Evolutionary conservation across 2,329 filamentous ascomycete genomes (phyloP), one percentile per base, ranked within the genome.

Genomic region (Myriosclerotinia curreyana): DNA sequence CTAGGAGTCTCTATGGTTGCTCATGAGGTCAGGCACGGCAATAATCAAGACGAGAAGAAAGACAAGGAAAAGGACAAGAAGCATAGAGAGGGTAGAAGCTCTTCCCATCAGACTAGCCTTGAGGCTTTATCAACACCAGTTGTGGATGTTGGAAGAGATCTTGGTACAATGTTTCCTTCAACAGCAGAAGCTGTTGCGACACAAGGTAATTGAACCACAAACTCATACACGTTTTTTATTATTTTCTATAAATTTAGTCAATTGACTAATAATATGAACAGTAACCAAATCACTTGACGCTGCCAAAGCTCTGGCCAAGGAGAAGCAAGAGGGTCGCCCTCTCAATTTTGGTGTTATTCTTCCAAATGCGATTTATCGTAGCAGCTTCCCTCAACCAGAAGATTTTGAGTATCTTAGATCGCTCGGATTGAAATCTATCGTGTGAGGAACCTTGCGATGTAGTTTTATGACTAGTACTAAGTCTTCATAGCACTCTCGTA

Each of bases 271-370:
- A 42, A 71, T 17, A 42, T n/a, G 22, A 12, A 48, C 17, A 71
- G 69, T 67, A 12, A 49, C 63, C 25, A 68, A 66, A 38, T 61
- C 52, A 25, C 38, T 66, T 31, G 49, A 68, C 51, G 59, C 58
- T 59, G 65, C 65, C 9, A 68, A 68, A 61, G 36, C 54, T n/a
- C 55, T 51, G 42, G 40, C 31, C 38, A 68, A 69, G 38, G 63
- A 58, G 44, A 69, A 67, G 50, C 53, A 62, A 40, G 64, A 68
- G 51, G 66, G 67, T n/a, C 66, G 56, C 4, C 90, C 90, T 1
- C 71, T 78, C 68, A 96, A 96, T 74, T 96, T 94, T 76, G 91
- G 89, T 22, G 78, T 86, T 36, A 88, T 96, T 25, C 78, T 88
- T 25, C 83, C 86, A 8, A 87, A 88, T 11, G 81, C 56, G 15